Conservation (phyloP, 805 yeast species). For the Schwanniomyces pseudopolymorphus region DNA sequence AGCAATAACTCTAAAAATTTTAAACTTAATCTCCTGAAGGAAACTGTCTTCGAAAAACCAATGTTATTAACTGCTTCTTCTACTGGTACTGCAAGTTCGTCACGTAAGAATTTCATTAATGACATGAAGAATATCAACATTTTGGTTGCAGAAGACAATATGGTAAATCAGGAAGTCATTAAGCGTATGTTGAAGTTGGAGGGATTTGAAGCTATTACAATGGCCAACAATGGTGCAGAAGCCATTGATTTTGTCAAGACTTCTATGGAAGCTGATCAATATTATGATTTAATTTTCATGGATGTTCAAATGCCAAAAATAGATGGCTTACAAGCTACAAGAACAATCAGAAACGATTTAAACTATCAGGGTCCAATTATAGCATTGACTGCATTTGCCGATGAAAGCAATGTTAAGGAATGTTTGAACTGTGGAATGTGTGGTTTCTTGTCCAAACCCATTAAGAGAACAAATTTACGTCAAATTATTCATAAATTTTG, state of each 20-base stretch:
- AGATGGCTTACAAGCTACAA: conserved; percentile 87
- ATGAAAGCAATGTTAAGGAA: conserved; percentile 81
- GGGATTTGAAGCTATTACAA: conserved; percentile 65
- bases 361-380: conserved; percentile 74
- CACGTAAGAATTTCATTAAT: conserved; percentile 19
- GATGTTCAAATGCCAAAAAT: conserved; percentile 96
- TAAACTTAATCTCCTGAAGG: background rate
- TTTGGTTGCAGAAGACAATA: conserved; percentile 90
- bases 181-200: conserved; percentile 83
- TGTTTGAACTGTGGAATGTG: conserved; percentile 91
- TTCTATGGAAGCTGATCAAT: conserved; percentile 37
- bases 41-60: conserved; percentile 29
- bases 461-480: conserved; percentile 66
- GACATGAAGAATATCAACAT: conserved; percentile 44
- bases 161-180: conserved; percentile 92
- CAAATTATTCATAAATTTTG: conserved; percentile 53
- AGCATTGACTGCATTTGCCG: conserved; percentile 95
- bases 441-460: conserved; percentile 87
- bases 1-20: background rate
- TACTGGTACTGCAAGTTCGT: conserved; percentile 52
- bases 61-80: conserved; percentile 45
- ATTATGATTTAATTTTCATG: conserved; percentile 83
- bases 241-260: conserved; percentile 69
- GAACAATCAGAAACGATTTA: conserved; percentile 62
- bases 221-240: conserved; percentile 90